Evolutionary conservation across 441 rosid genomes (phyloP), one percentile per base, ranked within the genome.

Genomic region (Kokia cookei): DNA sequence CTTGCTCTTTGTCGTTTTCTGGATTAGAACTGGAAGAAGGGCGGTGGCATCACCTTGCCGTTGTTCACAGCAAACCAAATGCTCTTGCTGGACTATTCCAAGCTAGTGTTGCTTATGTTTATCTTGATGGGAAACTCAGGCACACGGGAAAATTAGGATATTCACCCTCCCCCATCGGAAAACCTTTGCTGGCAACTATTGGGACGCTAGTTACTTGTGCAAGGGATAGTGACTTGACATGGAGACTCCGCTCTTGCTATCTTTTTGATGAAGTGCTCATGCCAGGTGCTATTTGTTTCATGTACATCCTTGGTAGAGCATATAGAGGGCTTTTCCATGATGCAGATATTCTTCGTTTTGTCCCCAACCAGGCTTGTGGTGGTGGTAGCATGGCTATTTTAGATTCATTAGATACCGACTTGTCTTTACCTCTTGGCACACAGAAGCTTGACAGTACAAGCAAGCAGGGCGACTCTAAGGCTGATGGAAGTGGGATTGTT

Each of bases 51-150:
- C 99, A 97, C 90, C 98, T 97, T 84, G 99, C 99, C 61, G 94
- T 97, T 86, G 93, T 97, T 75, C 99, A 97, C 82, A 97, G 95
- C 85, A 97, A 97, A 84, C 99, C 99, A 58, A 97, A 93, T 87
- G 99, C 99, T 76, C 98, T 97, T 68, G 99, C 99, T 83, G 99
- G 99, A 84, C 87, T 97, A 19, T 97, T 97, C 84, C 99, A 97
- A 85, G 97, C 99, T 72, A 95, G 99, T 81, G 83, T 95, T 85
- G 99, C 99, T 64, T 80, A 88, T 85, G 99, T 97, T 47, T 97
- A 95, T 86, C 91, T 97, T 75, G 88, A 97, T 86, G 99, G 99
- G 79, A 93, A 92, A 86, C 90, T 95, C 59, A 90, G 98, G 78
- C 96, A 95, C 84, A 97, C 97, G 0, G 99, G 99, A 79, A 97